Evolutionary conservation across 75 land plant genomes (phyloP).

Genomic region (Larix kaempferi): DNA sequence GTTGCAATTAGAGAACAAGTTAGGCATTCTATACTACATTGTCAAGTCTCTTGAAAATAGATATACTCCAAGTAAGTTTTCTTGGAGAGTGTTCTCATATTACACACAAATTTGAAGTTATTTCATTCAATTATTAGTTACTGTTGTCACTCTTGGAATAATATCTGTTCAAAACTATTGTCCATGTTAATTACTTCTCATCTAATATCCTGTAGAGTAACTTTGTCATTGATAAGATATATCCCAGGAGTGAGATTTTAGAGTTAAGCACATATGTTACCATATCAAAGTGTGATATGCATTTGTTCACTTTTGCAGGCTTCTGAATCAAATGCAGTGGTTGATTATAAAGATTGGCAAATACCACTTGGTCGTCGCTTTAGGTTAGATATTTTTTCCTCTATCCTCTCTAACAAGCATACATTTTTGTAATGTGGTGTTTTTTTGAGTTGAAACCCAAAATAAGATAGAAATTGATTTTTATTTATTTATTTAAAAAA

Average conservation of each 20-base stretch:
- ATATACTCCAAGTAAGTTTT: no score
- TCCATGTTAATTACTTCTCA: not conserved
- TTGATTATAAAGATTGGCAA: conserved; percentile 96
- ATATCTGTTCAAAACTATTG: not conserved
- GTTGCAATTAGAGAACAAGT: no score
- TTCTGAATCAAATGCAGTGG: conserved; percentile 60
- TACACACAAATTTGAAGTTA: not conserved
- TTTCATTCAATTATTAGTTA: not conserved
- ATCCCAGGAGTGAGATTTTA: not conserved
- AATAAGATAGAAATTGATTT: no score
- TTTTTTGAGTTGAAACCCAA: no score
- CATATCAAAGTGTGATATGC: no score
- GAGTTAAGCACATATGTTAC: not conserved
- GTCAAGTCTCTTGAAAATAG: no score
- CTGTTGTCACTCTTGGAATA: not conserved
- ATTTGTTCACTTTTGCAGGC: conserved; percentile 27
- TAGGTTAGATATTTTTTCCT: conserved; percentile 40
- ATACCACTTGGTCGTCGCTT: conserved; percentile 87
- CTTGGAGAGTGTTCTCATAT: not conserved
- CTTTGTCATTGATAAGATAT: not conserved
- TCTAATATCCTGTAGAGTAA: not conserved
- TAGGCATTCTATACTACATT: no score
- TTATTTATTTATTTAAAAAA: no score
- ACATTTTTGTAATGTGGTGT: not conserved
- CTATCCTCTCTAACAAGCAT: not conserved